Percentiles rank a stretch among this genome's conserved stretches.
Evolutionary conservation across 1,139 yeast species (phyloP).

Genomic region (Hemisphaericaspora subhashii): DNA sequence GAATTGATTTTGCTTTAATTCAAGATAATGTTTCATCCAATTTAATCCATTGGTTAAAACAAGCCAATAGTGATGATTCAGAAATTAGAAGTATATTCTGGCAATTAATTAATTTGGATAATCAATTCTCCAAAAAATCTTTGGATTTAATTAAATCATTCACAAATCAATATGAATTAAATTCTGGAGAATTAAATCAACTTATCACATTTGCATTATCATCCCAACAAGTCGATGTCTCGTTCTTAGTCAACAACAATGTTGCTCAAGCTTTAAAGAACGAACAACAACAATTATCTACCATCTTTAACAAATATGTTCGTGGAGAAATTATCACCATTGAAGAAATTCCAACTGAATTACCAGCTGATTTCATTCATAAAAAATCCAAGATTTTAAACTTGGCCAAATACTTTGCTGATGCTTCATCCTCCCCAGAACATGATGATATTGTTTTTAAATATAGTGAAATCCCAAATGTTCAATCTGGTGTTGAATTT

Average conservation of each 20-base stretch:
- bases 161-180: constrained; percentile 27
- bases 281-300: constrained; percentile 27
- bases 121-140: constrained; percentile 27
- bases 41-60: constrained; percentile 38
- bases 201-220: constrained; percentile 40
- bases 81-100: constrained; percentile 37
- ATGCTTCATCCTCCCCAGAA: constrained; percentile 22
- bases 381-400: constrained; percentile 44
- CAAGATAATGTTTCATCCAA: constrained; percentile 38
- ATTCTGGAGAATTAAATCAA: constrained; percentile 29
- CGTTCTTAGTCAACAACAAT: constrained; percentile 44
- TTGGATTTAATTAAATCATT: constrained; percentile 38
- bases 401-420: constrained; percentile 41
- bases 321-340: constrained; percentile 31
- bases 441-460: constrained; percentile 23
- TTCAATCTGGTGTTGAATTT: constrained; percentile 34
- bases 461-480: constrained; percentile 41
- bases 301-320: constrained; percentile 34
- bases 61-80: constrained; percentile 29
- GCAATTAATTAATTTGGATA: constrained; percentile 41
- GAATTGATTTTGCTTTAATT: constrained; percentile 35
- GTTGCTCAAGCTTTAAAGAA: constrained; percentile 34
- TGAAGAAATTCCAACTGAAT: constrained; percentile 15
- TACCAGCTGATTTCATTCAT: constrained; percentile 26
- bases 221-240: constrained; percentile 44